Evolutionary conservation across 495 filamentous ascomycete genomes (phyloP).

Genomic region (Neurospora sp.): DNA sequence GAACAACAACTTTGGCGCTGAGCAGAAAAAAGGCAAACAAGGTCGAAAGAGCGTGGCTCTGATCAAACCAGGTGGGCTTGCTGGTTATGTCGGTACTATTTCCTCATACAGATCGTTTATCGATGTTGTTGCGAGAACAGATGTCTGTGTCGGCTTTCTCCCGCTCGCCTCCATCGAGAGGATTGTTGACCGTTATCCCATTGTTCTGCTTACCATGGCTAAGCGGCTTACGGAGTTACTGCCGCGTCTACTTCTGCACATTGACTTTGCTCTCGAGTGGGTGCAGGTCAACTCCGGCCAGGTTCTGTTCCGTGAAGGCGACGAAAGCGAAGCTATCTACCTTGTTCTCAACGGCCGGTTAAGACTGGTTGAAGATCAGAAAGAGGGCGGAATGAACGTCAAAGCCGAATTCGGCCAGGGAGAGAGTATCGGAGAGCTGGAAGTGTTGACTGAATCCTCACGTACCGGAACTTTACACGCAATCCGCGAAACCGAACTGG

Average conservation of each 20-base stretch:
- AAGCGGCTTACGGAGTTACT: constrained; percentile 84
- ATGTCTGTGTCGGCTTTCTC: constrained; percentile 96
- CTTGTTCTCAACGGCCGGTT: constrained; percentile 91
- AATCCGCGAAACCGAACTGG: constrained; percentile 91
- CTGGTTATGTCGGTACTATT: constrained; percentile 86
- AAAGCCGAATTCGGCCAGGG: constrained; percentile 92
- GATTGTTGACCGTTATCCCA: constrained; percentile 84
- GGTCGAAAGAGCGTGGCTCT: constrained; percentile 62
- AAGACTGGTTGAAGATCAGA: constrained; percentile 64
- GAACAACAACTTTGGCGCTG: constrained; percentile 8
- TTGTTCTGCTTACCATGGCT: constrained; percentile 88
- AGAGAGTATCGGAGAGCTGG: constrained; percentile 92
- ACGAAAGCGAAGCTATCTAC: constrained; percentile 97
- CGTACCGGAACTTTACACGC: constrained; percentile 86
- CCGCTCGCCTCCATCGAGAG: constrained; percentile 78
- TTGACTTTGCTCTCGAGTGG: constrained; percentile 98
- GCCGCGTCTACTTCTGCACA: constrained; percentile 86
- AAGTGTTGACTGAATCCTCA: constrained; percentile 90
- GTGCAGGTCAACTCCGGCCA: constrained; percentile 91
- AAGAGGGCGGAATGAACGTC: constrained; percentile 75
- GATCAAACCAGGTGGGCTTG: constrained; percentile 90
- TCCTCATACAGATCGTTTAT: constrained; percentile 94
- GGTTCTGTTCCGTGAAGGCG: constrained; percentile 84
- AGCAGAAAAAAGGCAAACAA: constrained; percentile 11
- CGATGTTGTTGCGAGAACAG: constrained; percentile 93